Conservation (phyloP, 2,329 filamentous ascomycete species). For the Fusarium fujikuroi region DNA sequence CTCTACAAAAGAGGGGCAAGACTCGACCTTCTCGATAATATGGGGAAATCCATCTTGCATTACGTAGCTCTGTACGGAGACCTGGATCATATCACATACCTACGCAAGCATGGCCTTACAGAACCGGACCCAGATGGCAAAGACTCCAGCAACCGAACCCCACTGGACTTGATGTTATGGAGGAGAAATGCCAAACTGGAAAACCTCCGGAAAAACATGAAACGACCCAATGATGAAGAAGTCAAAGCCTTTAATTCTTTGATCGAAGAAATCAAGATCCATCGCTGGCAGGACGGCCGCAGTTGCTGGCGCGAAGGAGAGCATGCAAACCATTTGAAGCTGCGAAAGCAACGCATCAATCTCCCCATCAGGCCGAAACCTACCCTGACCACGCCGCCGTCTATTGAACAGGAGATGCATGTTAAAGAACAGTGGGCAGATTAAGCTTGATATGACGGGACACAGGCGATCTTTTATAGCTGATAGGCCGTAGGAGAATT, state of each 20-base stretch:
- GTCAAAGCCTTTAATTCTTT: rapidly evolving
- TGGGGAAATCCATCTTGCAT: rapidly evolving
- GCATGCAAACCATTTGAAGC: rapidly evolving
- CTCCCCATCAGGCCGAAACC: background rate
- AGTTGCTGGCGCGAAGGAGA: background rate
- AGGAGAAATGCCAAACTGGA: background rate
- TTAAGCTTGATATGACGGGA: rapidly evolving
- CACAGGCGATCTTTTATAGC: background rate
- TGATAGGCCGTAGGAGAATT: background rate
- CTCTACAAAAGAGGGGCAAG: background rate
- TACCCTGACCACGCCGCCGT: rapidly evolving
- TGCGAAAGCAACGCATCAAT: rapidly evolving
- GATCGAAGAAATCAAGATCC: background rate
- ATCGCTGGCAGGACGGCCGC: no score
- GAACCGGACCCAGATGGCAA: background rate
- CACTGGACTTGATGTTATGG: background rate
- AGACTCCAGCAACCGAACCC: background rate
- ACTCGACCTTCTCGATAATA: rapidly evolving
- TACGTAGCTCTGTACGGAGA: background rate
- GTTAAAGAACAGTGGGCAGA: background rate
- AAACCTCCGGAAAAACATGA: background rate
- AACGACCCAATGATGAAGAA: background rate
- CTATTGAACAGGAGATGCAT: background rate
- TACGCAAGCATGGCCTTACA: background rate
- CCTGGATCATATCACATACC: background rate